These are phyloP conservation scores for Phycomyces blakesleeanus DNA, from an alignment of 192 early-diverging fungal genomes.

Conservation along the genomic window DNA sequence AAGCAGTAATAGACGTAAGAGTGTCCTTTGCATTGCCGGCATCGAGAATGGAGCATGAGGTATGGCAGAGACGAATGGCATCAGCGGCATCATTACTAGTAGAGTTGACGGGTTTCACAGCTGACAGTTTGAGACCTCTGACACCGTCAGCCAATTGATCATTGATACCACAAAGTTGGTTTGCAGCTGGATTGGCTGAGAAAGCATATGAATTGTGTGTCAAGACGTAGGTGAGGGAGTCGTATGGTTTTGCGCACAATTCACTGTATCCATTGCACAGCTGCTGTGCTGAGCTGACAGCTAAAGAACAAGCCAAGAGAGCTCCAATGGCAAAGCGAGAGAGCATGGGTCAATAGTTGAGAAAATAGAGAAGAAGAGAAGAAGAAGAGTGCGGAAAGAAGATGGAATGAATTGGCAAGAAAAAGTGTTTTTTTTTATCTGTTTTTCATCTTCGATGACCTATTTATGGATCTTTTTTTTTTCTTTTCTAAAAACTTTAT, in stretches of 20 bases:
- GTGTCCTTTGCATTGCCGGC: conserved; percentile 51
- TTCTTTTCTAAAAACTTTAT: too few relatives aligned
- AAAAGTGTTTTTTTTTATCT: background rate
- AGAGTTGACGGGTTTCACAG: conserved; percentile 29
- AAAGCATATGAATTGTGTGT: conserved; percentile 75
- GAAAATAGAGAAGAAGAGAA: background rate
- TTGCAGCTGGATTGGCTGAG: conserved; percentile 54
- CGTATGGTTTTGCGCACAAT: conserved; percentile 61
- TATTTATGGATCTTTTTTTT: too few relatives aligned
- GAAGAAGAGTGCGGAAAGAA: background rate
- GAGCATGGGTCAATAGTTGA: conserved; percentile 7
- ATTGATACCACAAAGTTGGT: conserved; percentile 60
- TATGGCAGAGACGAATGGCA: conserved; percentile 63
- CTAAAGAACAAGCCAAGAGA: conserved; percentile 3
- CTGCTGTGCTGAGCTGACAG: conserved; percentile 22
- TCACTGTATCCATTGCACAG: conserved; percentile 65
- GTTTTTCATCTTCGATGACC: too few relatives aligned
- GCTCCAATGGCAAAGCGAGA: background rate
- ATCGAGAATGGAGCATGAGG: conserved; percentile 57
- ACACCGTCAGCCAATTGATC: conserved; percentile 72
- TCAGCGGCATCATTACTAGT: conserved; percentile 13
- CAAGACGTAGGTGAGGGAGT: conserved; percentile 57
- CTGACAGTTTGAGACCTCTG: conserved; percentile 70
- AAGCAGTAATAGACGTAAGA: conserved; percentile 54
- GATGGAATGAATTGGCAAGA: background rate